phyloP scores from a whole-genome alignment of 2,329 filamentous ascomycete genomes.

The Pyrenochaeta sp. region DNA sequence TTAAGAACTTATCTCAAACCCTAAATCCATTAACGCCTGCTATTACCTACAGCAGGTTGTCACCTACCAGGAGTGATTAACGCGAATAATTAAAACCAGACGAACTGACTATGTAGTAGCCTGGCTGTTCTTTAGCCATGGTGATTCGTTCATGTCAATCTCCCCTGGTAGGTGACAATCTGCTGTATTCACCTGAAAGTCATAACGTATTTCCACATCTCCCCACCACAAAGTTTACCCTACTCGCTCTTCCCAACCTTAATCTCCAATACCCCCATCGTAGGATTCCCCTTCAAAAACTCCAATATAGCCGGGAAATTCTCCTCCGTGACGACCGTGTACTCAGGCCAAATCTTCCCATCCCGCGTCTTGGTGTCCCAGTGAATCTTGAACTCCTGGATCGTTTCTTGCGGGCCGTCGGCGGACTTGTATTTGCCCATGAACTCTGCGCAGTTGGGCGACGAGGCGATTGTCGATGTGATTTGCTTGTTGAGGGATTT shows the following conservation, averaged over 20 bases:
- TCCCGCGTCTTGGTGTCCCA: conserved; percentile 42
- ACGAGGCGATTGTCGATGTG: conserved; percentile 27
- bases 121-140: too few relatives aligned
- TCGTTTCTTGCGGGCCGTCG: conserved; percentile 30
- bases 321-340: conserved; percentile 43
- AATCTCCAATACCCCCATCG: conserved; percentile 44
- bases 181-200: too few relatives aligned
- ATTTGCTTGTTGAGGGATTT: conserved; percentile 46
- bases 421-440: conserved; percentile 43
- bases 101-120: too few relatives aligned
- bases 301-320: conserved; percentile 41
- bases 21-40: not conserved
- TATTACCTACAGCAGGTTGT: not conserved
- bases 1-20: not conserved
- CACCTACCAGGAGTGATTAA: too few relatives aligned
- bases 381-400: conserved; percentile 42
- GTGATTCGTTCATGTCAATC: too few relatives aligned
- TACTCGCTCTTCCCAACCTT: conserved; percentile 40
- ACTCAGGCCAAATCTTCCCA: conserved; percentile 45
- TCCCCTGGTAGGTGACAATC: too few relatives aligned
- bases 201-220: not conserved
- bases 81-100: too few relatives aligned
- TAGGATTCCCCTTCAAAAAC: conserved; percentile 33
- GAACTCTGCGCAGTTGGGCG: conserved; percentile 46
- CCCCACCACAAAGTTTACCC: not conserved